Evolutionary conservation across 345 rosid genomes (phyloP).

Genomic region (Arabidopsis thaliana): TAIR10.1 NC_003070.9:28433001-28433500

Average conservation of each 20-base stretch:
- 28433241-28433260: constrained; percentile 24
- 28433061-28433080: constrained; percentile 42
- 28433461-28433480: not conserved
- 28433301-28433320: not conserved
- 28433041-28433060: not conserved
- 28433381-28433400: not conserved
- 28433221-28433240: constrained; percentile 37
- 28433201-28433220: constrained; percentile 42
- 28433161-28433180: constrained; percentile 42
- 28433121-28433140: constrained; percentile 41
- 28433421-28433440: not conserved
- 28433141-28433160: constrained; percentile 22
- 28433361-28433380: not conserved
- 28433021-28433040: constrained; percentile 19
- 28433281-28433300: constrained; percentile 1
- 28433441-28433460: not conserved
- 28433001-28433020: constrained; percentile 2
- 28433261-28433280: constrained; percentile 19
- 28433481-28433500: not conserved
- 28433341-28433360: not conserved
- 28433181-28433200: constrained; percentile 26
- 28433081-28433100: constrained; percentile 18
- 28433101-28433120: constrained; percentile 40
- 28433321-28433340: constrained; percentile 2
- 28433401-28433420: not conserved